Conservation (phyloP, 2,329 filamentous ascomycete species). For the Fusarium tanahbumbuense region DNA sequence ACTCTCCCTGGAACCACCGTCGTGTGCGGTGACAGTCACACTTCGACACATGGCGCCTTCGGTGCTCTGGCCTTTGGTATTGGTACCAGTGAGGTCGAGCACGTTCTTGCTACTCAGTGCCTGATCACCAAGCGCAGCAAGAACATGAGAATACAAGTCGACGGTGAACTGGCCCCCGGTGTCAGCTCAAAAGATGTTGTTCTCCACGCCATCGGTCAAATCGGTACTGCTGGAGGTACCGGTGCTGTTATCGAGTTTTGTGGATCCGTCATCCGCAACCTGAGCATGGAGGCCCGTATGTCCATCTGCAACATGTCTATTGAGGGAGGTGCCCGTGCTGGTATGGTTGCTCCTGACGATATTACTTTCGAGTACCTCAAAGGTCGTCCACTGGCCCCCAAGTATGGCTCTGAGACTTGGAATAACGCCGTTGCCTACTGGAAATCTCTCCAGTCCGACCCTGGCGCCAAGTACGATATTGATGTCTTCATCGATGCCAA, state of each 20-base stretch:
- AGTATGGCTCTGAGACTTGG: conserved; percentile 87
- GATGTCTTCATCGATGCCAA: conserved; percentile 91
- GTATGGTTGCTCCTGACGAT: conserved; percentile 96
- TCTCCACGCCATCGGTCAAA: conserved; percentile 90
- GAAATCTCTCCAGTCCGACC: conserved; percentile 85
- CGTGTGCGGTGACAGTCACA: conserved; percentile 97
- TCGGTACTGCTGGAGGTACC: conserved; percentile 94
- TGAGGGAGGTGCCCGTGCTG: conserved; percentile 92
- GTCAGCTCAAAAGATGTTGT: conserved; percentile 97
- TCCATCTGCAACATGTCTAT: conserved; percentile 99
- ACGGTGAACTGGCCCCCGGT: conserved; percentile 88
- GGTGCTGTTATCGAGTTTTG: conserved; percentile 98
- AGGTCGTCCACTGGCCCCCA: conserved; percentile 87
- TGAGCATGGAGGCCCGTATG: conserved; percentile 98
- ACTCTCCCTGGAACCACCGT: conserved; percentile 96
- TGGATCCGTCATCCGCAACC: conserved; percentile 86
- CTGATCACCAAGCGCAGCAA: conserved; percentile 95
- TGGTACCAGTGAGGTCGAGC: conserved; percentile 97
- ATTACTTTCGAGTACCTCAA: conserved; percentile 96
- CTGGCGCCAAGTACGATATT: conserved; percentile 88
- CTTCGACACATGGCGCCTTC: conserved; percentile 97
- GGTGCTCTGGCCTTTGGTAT: conserved; percentile 96
- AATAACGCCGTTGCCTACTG: conserved; percentile 89
- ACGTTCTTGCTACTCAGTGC: conserved; percentile 96
- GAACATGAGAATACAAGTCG: conserved; percentile 98